Evolutionary conservation across 495 filamentous ascomycete species (phyloP).

Genomic region (Xylaria castorea): DNA sequence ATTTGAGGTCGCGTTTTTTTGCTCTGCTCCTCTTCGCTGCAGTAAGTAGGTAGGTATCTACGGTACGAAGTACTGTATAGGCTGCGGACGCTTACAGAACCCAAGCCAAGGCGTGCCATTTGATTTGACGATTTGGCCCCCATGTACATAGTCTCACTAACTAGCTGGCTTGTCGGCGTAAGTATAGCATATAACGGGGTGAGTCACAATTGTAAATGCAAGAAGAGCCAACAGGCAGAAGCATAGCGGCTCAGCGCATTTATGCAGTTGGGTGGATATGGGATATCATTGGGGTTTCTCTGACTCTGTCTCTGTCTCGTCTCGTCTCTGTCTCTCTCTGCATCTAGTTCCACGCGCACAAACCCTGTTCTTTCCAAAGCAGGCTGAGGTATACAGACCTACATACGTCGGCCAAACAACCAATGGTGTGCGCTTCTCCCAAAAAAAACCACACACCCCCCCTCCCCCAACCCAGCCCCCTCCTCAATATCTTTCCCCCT

Average conservation of each 20-base stretch:
- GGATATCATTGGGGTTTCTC: slow-evolving; percentile 22
- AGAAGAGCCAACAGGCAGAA: slow-evolving; percentile 20
- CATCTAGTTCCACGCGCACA: not conserved
- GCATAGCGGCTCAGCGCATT: slow-evolving; percentile 11
- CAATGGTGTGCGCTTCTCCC: slow-evolving; percentile 1
- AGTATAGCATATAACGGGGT: not conserved
- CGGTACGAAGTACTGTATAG: not conserved
- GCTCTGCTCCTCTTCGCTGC: slow-evolving; percentile 20
- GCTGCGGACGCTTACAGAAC: slow-evolving; percentile 18
- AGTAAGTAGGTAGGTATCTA: not conserved
- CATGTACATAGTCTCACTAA: not conserved
- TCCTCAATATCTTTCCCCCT: not conserved
- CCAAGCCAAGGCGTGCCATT: not conserved
- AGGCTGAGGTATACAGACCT: slow-evolving; percentile 9
- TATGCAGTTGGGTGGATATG: slow-evolving; percentile 7
- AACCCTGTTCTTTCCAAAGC: slow-evolving; percentile 5
- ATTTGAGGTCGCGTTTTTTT: slow-evolving; percentile 27
- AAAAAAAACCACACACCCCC: not conserved
- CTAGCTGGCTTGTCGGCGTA: slow-evolving; percentile 7
- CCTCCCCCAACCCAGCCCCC: not conserved
- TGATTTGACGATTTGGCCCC: slow-evolving; percentile 10
- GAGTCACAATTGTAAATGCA: slow-evolving; percentile 3
- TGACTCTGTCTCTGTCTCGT: not conserved
- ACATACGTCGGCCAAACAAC: slow-evolving; percentile 18
- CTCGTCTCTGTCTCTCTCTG: not conserved